Evolutionary conservation across 345 rosid species (phyloP), one percentile per base, ranked within the genome.

Genomic region (thale cress (Arabidopsis thaliana)): DNA sequence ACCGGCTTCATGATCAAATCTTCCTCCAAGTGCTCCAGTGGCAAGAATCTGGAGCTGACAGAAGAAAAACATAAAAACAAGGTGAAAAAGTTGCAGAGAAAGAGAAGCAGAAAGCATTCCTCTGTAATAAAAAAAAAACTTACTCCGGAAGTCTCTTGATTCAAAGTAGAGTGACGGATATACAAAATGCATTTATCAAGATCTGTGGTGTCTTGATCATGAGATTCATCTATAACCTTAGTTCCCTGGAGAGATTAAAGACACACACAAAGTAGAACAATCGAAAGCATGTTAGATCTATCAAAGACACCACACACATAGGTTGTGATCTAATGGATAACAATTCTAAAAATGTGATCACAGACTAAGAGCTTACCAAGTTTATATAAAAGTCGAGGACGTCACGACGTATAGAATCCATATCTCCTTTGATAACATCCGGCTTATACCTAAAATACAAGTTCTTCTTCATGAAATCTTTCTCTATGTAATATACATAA

Each of bases 171-270:
- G 82, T 86, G 77, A 44, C 69, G 60, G 67, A 96, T 86, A 70
- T 79, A 83, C 13, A 80, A 67, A 40, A 96, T 58, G 46, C 98
- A 96, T 78, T 96, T 96, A 74, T 93, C 91, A 40, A 96, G 87
- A 85, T 96, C 98, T 0, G 98, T 96, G 65, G 97, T 91, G 77
- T 93, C 98, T 84, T 96, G 99, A 84, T 93, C 97, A 49, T 89
- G 84, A 69, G 96, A 89, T 68, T 86, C 90, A 78, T 90, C 93
- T 33, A 87, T 72, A 22, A 91, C 84, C 79, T 85, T 52, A 10
- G 95, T 93, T 71, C 99, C 99, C 99, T 96, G 84, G 58, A 78
- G 64, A 71, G 14, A 46, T 68, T 6, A 37, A 6, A 46, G 20
- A 16, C 20, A 16, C 20, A 16, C 20, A 16, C 20, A 45, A 58